Evolutionary conservation across 2,329 filamentous ascomycete genomes (phyloP).

Genomic region (Ceratocystiopsis minuta): DNA sequence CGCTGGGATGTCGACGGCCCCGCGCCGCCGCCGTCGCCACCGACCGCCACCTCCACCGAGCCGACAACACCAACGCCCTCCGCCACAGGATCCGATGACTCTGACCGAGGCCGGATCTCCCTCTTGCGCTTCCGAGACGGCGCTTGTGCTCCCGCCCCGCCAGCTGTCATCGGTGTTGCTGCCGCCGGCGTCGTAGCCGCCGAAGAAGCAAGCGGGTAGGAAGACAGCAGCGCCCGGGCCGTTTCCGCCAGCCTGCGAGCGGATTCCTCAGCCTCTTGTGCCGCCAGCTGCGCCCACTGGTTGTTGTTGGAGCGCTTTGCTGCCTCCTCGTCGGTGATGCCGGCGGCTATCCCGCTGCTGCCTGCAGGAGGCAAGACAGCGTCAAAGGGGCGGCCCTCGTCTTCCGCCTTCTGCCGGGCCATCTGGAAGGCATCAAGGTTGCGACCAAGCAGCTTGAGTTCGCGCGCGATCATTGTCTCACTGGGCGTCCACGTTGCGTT

Average conservation of each 20-base stretch:
- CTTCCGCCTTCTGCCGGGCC: slow-evolving; percentile 47
- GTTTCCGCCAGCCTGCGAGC: slow-evolving; percentile 16
- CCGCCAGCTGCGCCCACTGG: slow-evolving; percentile 40
- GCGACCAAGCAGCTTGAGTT: slow-evolving; percentile 53
- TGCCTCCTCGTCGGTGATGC: slow-evolving; percentile 43
- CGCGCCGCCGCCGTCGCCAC: slow-evolving; percentile 1
- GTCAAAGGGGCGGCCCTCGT: slow-evolving; percentile 44
- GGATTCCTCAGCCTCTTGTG: slow-evolving; percentile 35
- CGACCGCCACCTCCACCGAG: not conserved
- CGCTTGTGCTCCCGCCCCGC: no score
- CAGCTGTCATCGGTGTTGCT: not conserved
- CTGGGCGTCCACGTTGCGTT: slow-evolving; percentile 73
- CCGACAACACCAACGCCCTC: no score
- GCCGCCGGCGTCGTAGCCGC: slow-evolving; percentile 1
- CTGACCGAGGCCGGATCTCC: slow-evolving; percentile 10
- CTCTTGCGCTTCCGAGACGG: slow-evolving; percentile 17
- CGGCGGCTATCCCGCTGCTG: slow-evolving; percentile 35
- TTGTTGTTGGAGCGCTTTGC: slow-evolving; percentile 56
- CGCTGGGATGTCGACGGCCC: slow-evolving; percentile 4
- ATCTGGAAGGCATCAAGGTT: slow-evolving; percentile 43
- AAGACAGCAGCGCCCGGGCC: slow-evolving; percentile 14
- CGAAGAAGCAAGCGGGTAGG: slow-evolving; percentile 2
- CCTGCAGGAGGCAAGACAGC: slow-evolving; percentile 30
- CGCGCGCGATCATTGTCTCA: slow-evolving; percentile 68
- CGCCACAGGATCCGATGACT: no score